Base-by-base conservation (phyloP, 2,329 filamentous ascomycete species). In the Sporothrix variecibatus region DNA sequence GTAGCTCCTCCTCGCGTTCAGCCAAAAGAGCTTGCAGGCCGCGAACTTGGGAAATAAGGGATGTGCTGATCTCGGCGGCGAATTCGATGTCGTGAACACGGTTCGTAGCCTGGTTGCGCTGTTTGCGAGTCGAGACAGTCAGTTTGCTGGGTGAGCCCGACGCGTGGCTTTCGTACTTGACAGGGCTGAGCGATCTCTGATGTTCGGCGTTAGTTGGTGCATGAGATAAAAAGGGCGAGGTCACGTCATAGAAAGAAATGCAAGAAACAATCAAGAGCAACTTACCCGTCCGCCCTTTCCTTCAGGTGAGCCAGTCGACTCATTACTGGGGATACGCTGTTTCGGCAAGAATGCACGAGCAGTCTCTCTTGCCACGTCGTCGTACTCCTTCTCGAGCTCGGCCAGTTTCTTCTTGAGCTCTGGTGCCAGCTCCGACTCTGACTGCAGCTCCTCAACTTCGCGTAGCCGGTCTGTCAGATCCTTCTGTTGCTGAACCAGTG, bases 1-100 rank as follows among this genome's bases (percentile, higher is more conserved):
- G 95, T 77, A 98, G 85, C 65, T 94, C 88, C 71, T 97, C 95
- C 76, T 99, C 96, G 77, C 94, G 93, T 83, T 98, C 94, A 0
- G 92, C 89, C 12, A 99, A 87, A 20, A 97, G 86, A 2, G 91
- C 88, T 82, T 99, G 96, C 72, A 99, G 84, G 80, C 96, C 94
- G 76, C 96, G 92, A 70, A 99, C 93, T 83, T 98, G 96, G n/a
- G 93, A 91, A 71, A 99, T 91, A 71, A 99, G 87, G 1, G 94
- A 97, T 6, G 94, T 97, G 80, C 94, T 98, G 79, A 99, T 98
- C 81, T 99, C 95, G 70, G 96, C 95, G n/a, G 95, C 96, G 80
- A 99, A 97, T 79, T 98, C 94, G 80, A 99, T 97, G 80, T 99
- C 96, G 81, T 98, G 94, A 15, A 97, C 92, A 71, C 95, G 91